Conservation (phyloP, 2,329 filamentous ascomycete species). For the Neophaeococcomyces aloes region DNA sequence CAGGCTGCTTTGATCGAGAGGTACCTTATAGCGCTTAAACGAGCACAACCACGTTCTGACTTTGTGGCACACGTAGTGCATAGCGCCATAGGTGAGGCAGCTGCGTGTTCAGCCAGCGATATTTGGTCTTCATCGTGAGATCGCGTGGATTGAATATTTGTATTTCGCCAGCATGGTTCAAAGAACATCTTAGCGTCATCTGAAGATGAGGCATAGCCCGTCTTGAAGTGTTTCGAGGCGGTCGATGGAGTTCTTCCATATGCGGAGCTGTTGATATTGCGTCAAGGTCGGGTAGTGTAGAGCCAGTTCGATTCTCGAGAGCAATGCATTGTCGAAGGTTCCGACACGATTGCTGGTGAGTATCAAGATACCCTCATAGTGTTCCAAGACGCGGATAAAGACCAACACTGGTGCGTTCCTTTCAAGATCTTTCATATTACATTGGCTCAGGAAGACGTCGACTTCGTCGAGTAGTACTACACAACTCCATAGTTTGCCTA, state of each 20-base stretch:
- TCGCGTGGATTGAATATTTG: no score
- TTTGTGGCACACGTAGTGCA: no score
- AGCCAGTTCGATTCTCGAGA: slow-evolving; percentile 66
- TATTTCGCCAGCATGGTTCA: no score
- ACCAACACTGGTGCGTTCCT: slow-evolving; percentile 79
- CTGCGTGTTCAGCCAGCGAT: no score
- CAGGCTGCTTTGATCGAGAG: no score
- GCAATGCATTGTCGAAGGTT: slow-evolving; percentile 85
- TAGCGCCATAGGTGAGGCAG: no score
- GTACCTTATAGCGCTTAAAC: no score
- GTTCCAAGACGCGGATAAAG: slow-evolving; percentile 77
- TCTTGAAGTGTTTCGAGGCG: slow-evolving; percentile 57
- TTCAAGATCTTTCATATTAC: slow-evolving; percentile 71
- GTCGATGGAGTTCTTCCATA: slow-evolving; percentile 77
- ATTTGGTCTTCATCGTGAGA: no score
- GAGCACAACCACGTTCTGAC: no score
- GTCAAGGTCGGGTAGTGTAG: slow-evolving; percentile 69
- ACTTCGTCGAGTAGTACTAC: slow-evolving; percentile 78
- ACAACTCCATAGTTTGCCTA: slow-evolving; percentile 76
- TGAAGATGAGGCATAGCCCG: no score
- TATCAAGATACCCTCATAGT: slow-evolving; percentile 85
- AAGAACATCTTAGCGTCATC: no score
- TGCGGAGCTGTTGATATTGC: slow-evolving; percentile 59
- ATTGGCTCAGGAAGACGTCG: slow-evolving; percentile 73
- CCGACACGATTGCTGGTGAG: slow-evolving; percentile 77